These are phyloP conservation scores for Suhomyces coccinellae DNA, from an alignment of 1,139 yeast species.

Conservation along the genomic window DNA sequence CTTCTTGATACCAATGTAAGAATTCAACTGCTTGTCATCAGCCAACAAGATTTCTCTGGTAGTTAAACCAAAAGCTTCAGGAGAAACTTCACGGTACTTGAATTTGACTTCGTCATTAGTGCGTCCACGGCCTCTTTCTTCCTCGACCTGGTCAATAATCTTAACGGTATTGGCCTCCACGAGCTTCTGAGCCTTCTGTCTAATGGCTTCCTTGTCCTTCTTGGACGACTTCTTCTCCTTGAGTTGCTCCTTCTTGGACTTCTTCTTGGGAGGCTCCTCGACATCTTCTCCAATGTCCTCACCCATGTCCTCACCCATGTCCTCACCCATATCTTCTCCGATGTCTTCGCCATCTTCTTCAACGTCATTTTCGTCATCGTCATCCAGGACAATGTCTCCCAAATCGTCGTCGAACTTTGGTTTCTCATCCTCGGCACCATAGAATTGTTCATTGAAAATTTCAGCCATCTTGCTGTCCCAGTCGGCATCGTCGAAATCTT, in stretches of 20 bases:
- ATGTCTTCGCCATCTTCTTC: conserved; percentile 22
- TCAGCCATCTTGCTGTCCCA: conserved; percentile 91
- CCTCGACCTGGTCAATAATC: conserved; percentile 63
- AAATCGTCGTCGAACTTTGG: conserved; percentile 37
- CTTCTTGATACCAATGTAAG: conserved; percentile 83
- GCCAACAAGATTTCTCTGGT: conserved; percentile 88
- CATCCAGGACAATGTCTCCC: conserved; percentile 30
- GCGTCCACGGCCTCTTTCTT: conserved; percentile 56
- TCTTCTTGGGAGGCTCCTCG: conserved; percentile 35
- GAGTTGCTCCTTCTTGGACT: conserved; percentile 50
- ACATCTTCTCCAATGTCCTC: conserved; percentile 28
- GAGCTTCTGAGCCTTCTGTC: conserved; percentile 69
- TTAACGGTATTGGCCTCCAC: conserved; percentile 48
- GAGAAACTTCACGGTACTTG: conserved; percentile 91
- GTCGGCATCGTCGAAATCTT: conserved; percentile 85
- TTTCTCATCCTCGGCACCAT: conserved; percentile 52
- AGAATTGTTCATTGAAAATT: conserved; percentile 81
- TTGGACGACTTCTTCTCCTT: conserved; percentile 61
- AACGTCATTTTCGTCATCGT: conserved; percentile 20
- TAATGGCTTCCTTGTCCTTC: conserved; percentile 60
- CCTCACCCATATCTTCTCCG: conserved; percentile 18
- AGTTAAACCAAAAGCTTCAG: conserved; percentile 86
- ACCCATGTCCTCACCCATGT: conserved; percentile 39
- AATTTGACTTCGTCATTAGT: conserved; percentile 56
- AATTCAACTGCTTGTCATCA: conserved; percentile 81